Evolutionary conservation across 257 asterid genomes (phyloP), one percentile per base, ranked within the genome.

Genomic region (Ligustrum vulgare): DNA sequence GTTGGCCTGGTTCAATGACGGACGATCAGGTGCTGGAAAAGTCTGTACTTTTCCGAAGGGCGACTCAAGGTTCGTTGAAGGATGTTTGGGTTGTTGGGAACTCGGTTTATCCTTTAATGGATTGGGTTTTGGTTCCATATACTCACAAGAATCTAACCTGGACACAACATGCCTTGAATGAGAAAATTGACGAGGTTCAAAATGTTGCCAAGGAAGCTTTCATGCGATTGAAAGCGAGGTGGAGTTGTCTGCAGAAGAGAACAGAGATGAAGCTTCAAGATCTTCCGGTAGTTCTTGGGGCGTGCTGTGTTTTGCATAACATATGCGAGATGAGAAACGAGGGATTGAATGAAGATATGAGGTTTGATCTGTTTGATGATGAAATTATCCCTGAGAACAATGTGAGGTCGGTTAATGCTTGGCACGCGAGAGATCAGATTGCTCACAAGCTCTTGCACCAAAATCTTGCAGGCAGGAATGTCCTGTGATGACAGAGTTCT

Each of bases 241-340:
- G 89, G 89, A 79, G 78, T 68, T 86, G 89, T 49, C 28, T 83
- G 82, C 76, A 65, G 87, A 86, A 81, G 82, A 79, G 90, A 16
- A 86, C 90, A 0, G 90, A 86, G 77, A 80, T 83, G 84, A 86
- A 86, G 71, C 83, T 86, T 22, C 83, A 86, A n/a, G 90, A 86
- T 64, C 78, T 86, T 80, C 90, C 87, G 0, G 84, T 81, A 0
- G 87, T 86, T 28, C 84, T 86, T 8, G 90, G 87, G 1, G 90
- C 90, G 0, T 86, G 90, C 64, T 86, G 87, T 35, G 87, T 86
- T 8, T 33, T 86, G 86, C 87, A 86, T 62, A 86, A 86, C 12
- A 74, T 83, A 22, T 84, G 88, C 25, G 84, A 84, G 79, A 79
- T 81, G 86, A 81, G 86, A 72, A 75, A 75, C 5, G 90, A 86